Base-by-base conservation (phyloP, 352 stramenopile genomes). In the Phytopythium mirpurense region DNA sequence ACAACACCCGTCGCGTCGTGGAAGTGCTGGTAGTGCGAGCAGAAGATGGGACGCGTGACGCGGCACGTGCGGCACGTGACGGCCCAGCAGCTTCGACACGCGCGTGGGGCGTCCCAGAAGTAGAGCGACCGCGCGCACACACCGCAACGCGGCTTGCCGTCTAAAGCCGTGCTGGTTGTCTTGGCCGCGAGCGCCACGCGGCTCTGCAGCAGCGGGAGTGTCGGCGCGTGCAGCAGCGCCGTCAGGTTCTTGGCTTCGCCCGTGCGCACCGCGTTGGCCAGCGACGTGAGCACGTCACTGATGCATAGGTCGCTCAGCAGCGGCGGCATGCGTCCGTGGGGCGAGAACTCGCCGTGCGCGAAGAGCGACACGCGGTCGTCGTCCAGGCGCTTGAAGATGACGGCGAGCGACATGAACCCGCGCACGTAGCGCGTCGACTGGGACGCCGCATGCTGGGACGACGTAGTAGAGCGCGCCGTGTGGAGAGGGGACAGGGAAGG, bases 191-290 rank as follows among this genome's bases (percentile, higher is more conserved):
- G 45, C 29, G 45, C 45, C 14, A 29, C 49, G 4, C 44, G 21
- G 11, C 29, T 34, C 54, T 45, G 54, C 23, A 38, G 54, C 24
- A 37, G 54, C 43, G 27, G 21, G 11, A 34, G 18, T 35, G 16
- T 47, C 58, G 23, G 63, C 42, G 48, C 72, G 56, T 58, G 74
- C 19, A 91, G 62, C 36, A 89, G 58, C 40, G 74, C 53, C 26
- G 81, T 83, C 32, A 91, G 59, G 54, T 80, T 88, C 74, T 91
- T 91, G 31, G 81, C 78, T 32, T 91, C 76, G 6, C 81, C 81
- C 21, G 70, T 84, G 40, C 79, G 70, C 24, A 78, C 67, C 2
- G 81, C 77, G 32, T 87, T 83, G 36, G 73, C 72, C 35, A 91
- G 59, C 14, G 78, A 78, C 21, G 78, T 71, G 5, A 88, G 65